phyloP scores from a whole-genome alignment of 805 yeast species.

The Ogataea angusta region DNA sequence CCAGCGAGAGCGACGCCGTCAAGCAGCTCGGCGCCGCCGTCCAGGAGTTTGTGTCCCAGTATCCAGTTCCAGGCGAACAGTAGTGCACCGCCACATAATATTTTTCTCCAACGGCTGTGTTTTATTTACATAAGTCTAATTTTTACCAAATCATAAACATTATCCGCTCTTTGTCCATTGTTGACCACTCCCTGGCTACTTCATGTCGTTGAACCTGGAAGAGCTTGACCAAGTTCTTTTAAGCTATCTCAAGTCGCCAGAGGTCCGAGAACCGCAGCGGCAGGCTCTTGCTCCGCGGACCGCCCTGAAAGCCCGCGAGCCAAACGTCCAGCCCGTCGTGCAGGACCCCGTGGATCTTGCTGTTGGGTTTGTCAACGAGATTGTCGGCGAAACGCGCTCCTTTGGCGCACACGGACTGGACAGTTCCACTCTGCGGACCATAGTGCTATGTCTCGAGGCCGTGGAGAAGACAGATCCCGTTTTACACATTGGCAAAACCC shows the following conservation, averaged over 20 bases:
- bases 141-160: background rate
- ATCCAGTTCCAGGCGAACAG: slow-evolving; percentile 86
- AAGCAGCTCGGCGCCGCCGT: slow-evolving; percentile 63
- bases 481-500: slow-evolving; percentile 1
- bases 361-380: slow-evolving; percentile 8
- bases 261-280: background rate
- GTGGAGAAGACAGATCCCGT: slow-evolving; percentile 1
- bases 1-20: slow-evolving; percentile 60
- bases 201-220: slow-evolving; percentile 7
- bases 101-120: slow-evolving; percentile 1
- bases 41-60: slow-evolving; percentile 65
- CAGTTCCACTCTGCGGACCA: slow-evolving; percentile 2
- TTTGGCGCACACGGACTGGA: slow-evolving; percentile 1
- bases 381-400: slow-evolving; percentile 2
- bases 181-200: background rate
- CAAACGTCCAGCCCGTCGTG: slow-evolving; percentile 2
- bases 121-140: slow-evolving; percentile 5
- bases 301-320: slow-evolving; percentile 9
- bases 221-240: slow-evolving; percentile 8
- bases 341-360: slow-evolving; percentile 11
- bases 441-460: slow-evolving; percentile 13
- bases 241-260: slow-evolving; percentile 7
- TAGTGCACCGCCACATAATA: slow-evolving; percentile 15
- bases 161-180: background rate
- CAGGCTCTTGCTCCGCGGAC: background rate